Evolutionary conservation across 305 asterid species (phyloP), one percentile per base, ranked within the genome.

Genomic region (Solanum hybrid): DNA sequence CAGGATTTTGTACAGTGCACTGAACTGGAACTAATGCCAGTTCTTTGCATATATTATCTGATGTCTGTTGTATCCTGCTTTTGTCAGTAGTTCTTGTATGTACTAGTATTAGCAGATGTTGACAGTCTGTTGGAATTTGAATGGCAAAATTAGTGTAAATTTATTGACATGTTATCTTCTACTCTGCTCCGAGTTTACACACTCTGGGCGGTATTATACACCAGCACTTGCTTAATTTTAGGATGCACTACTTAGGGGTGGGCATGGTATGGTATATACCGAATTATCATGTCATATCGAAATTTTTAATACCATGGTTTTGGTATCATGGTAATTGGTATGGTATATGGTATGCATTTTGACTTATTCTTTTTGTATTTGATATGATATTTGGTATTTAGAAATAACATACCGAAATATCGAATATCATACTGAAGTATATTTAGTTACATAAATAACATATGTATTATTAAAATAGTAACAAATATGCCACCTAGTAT

Each of bases 1-100:
- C 89, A 24, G 66, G 60, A 89, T 78, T 72, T 45, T 90, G 91
- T 94, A 90, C 88, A 90, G 92, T 56, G 91, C 88, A 90, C 86
- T 51, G 88, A 88, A 80, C 82, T 37, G 88, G 66, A 75, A 87
- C 19, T 31, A 45, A 29, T 7, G 32, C 86, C 64, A 19, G 75
- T 51, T 84, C 87, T 84, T 51, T 84, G 73, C 87, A 29, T 45
- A 84, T 71, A 84, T 45, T 84, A 84, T 27, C 42, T 31, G 38
- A 9, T 80, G 13, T 51, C 42, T 84, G 19, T 31, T 84, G 11
- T 84, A 73, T 45, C 27, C 32, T 80, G 66, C 71, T 82, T 75
- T 32, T 82, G 56, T 29, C 40, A 82, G 73, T 31, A 82, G 86
- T 27, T 38, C 29, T 82, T 82, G 75, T 84, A 84, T 51, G 87